A percentile compares a stretch with the other conserved stretches of the same genome.
These are phyloP conservation scores for Pisolithus thermaeus DNA, from an alignment of 1,284 basidiomycete genomes.

Conservation along the genomic window DNA sequence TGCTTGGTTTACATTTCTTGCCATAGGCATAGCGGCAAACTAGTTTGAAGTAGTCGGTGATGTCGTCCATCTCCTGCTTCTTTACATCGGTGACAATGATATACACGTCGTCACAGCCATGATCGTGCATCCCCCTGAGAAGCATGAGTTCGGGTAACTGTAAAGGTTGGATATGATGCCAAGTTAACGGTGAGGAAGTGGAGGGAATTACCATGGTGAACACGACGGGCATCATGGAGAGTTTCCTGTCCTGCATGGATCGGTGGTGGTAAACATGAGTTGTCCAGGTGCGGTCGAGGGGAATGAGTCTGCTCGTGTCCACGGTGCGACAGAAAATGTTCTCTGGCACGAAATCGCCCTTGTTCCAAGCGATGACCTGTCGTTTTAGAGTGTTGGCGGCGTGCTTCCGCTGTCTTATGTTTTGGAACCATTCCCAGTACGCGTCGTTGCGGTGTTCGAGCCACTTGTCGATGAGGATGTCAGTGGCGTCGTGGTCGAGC, in stretches of 20 bases:
- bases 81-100: constrained; percentile 73
- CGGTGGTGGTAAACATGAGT: constrained; percentile 72
- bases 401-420: constrained; percentile 59
- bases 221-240: constrained; percentile 72
- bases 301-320: constrained; percentile 67
- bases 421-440: constrained; percentile 69
- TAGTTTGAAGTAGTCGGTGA: constrained; percentile 68
- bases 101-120: constrained; percentile 67
- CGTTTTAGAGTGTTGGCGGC: constrained; percentile 42
- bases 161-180: constrained; percentile 10
- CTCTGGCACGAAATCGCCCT: constrained; percentile 69
- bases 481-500: constrained; percentile 65
- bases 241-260: constrained; percentile 62
- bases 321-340: constrained; percentile 71
- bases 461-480: constrained; percentile 75
- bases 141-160: constrained; percentile 73
- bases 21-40: constrained; percentile 58
- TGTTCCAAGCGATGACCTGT: constrained; percentile 67
- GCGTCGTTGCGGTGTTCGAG: constrained; percentile 68
- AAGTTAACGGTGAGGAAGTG: constrained; percentile 1
- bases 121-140: constrained; percentile 70
- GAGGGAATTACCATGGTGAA: constrained; percentile 59
- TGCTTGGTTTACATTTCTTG: constrained; percentile 55
- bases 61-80: constrained; percentile 70
- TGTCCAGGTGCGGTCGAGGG: constrained; percentile 71